A percentile compares a stretch with the other conserved stretches of the same genome.
Conservation (phyloP, 345 rosid species). For the Rhodamnia rubescens region DNA sequence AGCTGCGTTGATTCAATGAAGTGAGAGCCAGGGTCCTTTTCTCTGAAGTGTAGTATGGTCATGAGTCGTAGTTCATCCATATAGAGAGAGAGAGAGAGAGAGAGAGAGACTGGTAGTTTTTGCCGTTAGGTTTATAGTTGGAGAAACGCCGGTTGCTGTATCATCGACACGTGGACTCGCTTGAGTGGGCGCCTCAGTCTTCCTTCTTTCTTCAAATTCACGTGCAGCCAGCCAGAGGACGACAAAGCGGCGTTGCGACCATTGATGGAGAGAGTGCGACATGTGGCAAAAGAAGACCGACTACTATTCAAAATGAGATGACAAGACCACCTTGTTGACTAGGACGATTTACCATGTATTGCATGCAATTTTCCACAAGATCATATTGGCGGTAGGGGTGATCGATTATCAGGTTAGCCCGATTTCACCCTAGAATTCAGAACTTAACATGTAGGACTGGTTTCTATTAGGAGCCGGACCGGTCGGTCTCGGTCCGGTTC, state of each 20-base stretch:
- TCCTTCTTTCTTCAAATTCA: background rate
- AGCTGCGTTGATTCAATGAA: background rate
- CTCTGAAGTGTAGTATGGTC: background rate
- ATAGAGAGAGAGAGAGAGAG: background rate
- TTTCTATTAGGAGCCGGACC: background rate
- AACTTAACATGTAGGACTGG: accelerated
- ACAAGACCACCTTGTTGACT: background rate
- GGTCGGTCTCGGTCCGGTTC: accelerated
- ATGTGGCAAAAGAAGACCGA: background rate
- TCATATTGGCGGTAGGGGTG: accelerated
- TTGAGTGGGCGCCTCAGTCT: background rate
- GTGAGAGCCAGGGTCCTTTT: background rate
- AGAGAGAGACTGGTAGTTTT: background rate
- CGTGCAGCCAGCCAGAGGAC: too few relatives aligned
- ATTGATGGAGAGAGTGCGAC: background rate
- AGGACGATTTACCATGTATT: background rate
- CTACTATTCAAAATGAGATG: background rate
- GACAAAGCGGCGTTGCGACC: background rate
- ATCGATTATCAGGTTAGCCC: background rate
- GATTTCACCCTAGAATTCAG: accelerated
- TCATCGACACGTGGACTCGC: background rate
- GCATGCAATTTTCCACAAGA: background rate
- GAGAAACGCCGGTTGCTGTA: background rate
- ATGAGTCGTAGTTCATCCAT: background rate
- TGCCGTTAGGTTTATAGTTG: background rate